Conservation (phyloP, 441 rosid species). For the Sinapis alba region DNA sequence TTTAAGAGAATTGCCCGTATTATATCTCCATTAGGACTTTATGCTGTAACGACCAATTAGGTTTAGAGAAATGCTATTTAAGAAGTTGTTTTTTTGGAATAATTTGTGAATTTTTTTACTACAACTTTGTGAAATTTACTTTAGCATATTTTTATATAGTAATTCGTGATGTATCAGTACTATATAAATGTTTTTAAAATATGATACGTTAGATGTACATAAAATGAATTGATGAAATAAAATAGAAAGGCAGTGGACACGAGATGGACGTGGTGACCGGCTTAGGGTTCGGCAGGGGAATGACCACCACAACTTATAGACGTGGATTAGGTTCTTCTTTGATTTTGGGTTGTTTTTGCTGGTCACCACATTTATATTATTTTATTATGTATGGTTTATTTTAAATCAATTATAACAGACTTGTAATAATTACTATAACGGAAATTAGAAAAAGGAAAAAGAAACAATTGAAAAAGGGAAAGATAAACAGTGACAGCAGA, state of each 20-base stretch:
- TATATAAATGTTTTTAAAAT: neutral
- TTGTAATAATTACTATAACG: constrained; percentile 7
- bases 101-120: no score
- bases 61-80: neutral
- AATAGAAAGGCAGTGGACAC: constrained; percentile 32
- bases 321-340: constrained; percentile 69
- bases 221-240: constrained; percentile 20
- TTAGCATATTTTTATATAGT: neutral
- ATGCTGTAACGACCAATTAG: neutral
- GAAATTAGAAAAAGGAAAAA: neutral
- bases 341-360: constrained; percentile 32
- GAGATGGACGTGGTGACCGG: constrained; percentile 42
- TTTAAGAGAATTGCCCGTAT: no score
- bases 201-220: neutral
- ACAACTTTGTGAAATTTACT: neutral
- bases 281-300: constrained; percentile 58
- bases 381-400: constrained; percentile 17
- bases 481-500: constrained; percentile 39
- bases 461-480: neutral
- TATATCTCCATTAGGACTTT: constrained; percentile 6
- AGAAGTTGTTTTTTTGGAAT: neutral
- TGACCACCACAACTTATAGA: constrained; percentile 52
- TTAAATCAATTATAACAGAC: constrained; percentile 10
- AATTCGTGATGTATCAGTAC: neutral
- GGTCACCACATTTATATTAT: constrained; percentile 38